Base-by-base conservation (phyloP, 345 rosid genomes). In the Nephelium lappaceum region DNA sequence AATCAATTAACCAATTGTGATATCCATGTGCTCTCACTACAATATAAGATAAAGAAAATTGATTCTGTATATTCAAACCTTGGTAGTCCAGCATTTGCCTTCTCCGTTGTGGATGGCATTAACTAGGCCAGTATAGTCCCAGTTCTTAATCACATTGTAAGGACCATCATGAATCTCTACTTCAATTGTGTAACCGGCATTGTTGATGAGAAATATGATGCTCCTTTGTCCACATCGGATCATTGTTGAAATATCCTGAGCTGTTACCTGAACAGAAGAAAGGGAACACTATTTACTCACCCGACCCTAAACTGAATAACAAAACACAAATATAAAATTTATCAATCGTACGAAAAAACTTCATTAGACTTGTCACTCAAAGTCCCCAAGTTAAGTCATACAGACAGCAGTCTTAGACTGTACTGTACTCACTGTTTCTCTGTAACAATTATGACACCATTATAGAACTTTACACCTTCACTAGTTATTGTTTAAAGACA, bases 81-180 rank as follows among this genome's bases (percentile, higher is more conserved):
- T 89, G 67, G 87, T 63, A 0, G 93, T 91, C 95, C 95, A 91
- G 86, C 95, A 88, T 85, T 88, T 88, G 84, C 95, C 95, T 85
- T 89, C 91, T 15, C 89, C 92, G 51, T 91, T 91, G 82, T 91
- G 92, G 80, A 91, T 91, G 79, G 95, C 92, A 74, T 89, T 76
- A 62, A 91, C 90, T 8, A 91, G 83, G 45, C 85, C 93, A 25
- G 84, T 83, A 82, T 91, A 91, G 75, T 91, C 78, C 95, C 95
- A 91, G 86, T 91, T 91, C 83, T 91, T 91, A 57, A 91, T 91
- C 79, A 91, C 93, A 77, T 91, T 91, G 86, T 91, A 91, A 7
- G 93, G 95, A 3, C 95, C 95, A 12, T 91, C 95, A 25, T 91
- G 95, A 77, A 91, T 91, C 85, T 91, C 93, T 11, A 91, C 95